Evolutionary conservation across 2,329 filamentous ascomycete genomes (phyloP).

Genomic region (Colletotrichum karsti): DNA sequence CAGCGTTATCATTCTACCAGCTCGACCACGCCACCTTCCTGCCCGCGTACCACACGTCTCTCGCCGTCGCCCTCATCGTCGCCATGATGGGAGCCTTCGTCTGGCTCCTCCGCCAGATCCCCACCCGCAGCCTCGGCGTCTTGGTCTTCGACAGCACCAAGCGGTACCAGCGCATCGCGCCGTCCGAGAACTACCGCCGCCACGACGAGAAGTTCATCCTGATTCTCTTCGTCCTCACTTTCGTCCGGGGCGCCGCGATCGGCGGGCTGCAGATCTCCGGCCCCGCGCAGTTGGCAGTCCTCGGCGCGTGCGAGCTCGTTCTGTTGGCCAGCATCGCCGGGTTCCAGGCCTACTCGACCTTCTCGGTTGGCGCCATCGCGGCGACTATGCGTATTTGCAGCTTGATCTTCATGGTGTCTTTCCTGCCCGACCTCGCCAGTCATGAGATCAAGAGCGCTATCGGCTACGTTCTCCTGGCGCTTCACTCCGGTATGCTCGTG

Average conservation of each 20-base stretch:
- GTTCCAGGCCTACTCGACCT: slow-evolving; percentile 24
- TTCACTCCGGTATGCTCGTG: slow-evolving; percentile 72
- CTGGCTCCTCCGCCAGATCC: slow-evolving; percentile 38
- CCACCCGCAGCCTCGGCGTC: slow-evolving; percentile 37
- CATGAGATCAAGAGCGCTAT: slow-evolving; percentile 72
- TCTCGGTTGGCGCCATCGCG: slow-evolving; percentile 23
- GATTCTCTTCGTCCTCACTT: slow-evolving; percentile 69
- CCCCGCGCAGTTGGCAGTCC: slow-evolving; percentile 72
- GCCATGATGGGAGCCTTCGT: slow-evolving; percentile 35
- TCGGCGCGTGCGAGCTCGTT: slow-evolving; percentile 76
- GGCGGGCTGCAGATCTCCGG: slow-evolving; percentile 66
- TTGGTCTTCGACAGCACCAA: slow-evolving; percentile 60
- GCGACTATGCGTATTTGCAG: slow-evolving; percentile 59
- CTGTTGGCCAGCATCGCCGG: slow-evolving; percentile 50
- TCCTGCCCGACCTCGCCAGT: slow-evolving; percentile 69
- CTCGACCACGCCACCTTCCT: slow-evolving; percentile 44
- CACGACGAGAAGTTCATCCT: slow-evolving; percentile 58
- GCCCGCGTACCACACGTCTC: slow-evolving; percentile 44
- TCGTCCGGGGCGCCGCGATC: slow-evolving; percentile 72
- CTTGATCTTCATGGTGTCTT: slow-evolving; percentile 46
- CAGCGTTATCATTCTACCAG: slow-evolving; percentile 78
- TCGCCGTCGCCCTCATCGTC: slow-evolving; percentile 29
- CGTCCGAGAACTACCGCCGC: slow-evolving; percentile 53
- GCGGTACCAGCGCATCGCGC: slow-evolving; percentile 72
- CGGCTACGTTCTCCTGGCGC: slow-evolving; percentile 72